phyloP scores from a whole-genome alignment of 306 rosid genomes.

The apple (Malus domestica) region DNA sequence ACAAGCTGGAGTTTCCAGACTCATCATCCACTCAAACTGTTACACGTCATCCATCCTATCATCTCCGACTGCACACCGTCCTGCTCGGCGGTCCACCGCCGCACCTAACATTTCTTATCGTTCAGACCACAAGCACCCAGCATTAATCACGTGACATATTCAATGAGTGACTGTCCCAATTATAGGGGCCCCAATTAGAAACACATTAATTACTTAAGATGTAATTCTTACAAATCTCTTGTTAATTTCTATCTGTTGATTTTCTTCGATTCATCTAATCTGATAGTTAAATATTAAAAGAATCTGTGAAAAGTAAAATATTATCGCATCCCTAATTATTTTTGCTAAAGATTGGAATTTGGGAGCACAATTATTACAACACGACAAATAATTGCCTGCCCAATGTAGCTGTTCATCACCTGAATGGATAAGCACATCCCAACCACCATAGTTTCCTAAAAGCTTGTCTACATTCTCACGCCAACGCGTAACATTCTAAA shows the following conservation, averaged over 20 bases:
- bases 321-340: background rate
- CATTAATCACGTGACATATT: background rate
- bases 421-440: background rate
- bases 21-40: background rate
- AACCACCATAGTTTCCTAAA: background rate
- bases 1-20: too few species aligned
- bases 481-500: too few species aligned
- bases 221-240: fast-evolving
- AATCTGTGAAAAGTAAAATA: fast-evolving
- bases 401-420: background rate
- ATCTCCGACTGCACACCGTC: background rate
- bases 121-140: background rate
- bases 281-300: fast-evolving
- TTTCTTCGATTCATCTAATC: fast-evolving
- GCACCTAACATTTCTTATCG: background rate
- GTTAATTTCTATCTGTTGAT: fast-evolving
- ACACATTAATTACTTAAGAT: too few species aligned
- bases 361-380: background rate
- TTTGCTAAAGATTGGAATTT: background rate
- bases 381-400: background rate
- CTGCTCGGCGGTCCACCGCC: too few species aligned
- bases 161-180: background rate
- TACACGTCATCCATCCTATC: background rate
- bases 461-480: too few species aligned
- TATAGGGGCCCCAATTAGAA: background rate